A percentile compares a stretch with the other conserved stretches of the same genome.
These are phyloP conservation scores for Aspergillus bertholletiae DNA, from an alignment of 495 filamentous ascomycete species.

Conservation along the genomic window DNA sequence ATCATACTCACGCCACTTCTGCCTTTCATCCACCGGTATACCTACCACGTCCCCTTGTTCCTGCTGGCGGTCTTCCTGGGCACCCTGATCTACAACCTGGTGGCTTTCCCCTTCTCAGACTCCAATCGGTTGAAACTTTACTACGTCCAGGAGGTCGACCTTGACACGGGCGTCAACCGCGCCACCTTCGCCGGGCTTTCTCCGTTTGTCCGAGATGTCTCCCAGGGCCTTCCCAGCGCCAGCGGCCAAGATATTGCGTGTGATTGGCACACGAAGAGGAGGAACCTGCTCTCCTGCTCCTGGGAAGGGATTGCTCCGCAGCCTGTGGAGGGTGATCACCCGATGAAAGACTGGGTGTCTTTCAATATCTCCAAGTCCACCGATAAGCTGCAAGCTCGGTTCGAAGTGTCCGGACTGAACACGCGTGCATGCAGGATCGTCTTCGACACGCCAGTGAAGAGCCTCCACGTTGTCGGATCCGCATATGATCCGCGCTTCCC, in stretches of 20 bases:
- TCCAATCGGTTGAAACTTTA: conserved; percentile 78
- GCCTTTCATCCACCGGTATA: conserved; percentile 85
- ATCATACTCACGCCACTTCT: conserved; percentile 73
- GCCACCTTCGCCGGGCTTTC: conserved; percentile 70
- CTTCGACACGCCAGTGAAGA: conserved; percentile 59
- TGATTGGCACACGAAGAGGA: conserved; percentile 7
- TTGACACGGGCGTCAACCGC: conserved; percentile 65
- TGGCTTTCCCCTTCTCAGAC: conserved; percentile 83
- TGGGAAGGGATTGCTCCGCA: conserved; percentile 67
- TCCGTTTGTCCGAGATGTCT: conserved; percentile 64
- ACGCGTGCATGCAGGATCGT: conserved; percentile 67
- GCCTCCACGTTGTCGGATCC: conserved; percentile 57
- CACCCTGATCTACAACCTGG: conserved; percentile 82
- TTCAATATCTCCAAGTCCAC: conserved; percentile 52
- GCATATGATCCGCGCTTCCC: conserved; percentile 56
- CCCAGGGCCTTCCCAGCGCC: conserved; percentile 68
- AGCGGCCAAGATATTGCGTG: conserved; percentile 58
- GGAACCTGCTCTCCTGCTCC: conserved; percentile 58
- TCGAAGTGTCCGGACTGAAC: conserved; percentile 61
- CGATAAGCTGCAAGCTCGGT: conserved; percentile 38
- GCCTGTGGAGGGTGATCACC: conserved; percentile 32
- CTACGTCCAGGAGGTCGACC: conserved; percentile 78
- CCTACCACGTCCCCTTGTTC: conserved; percentile 75
- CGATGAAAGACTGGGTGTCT: conserved; percentile 54
- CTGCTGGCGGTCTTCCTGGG: conserved; percentile 69